phyloP scores from a whole-genome alignment of 75 land plant genomes.

The Picea sitchensis region DNA sequence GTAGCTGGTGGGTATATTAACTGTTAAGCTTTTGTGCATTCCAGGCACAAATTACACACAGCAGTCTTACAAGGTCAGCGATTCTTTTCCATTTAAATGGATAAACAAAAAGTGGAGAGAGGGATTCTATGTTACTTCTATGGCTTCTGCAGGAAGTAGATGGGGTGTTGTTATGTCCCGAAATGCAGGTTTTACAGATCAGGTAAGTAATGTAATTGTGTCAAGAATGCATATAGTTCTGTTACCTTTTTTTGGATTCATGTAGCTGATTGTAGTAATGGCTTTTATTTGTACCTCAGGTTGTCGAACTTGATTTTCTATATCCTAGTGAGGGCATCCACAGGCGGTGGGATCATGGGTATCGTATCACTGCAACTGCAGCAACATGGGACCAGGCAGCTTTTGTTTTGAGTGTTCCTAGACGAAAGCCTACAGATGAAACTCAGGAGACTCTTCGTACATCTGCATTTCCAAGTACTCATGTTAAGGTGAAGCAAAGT shows the following conservation, averaged over 20 bases:
- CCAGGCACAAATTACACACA: constrained; percentile 65
- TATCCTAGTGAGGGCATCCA: constrained; percentile 90
- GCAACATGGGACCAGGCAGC: constrained; percentile 84
- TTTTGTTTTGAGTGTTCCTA: constrained; percentile 70
- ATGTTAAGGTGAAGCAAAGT: constrained; percentile 48
- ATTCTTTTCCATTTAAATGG: constrained; percentile 71
- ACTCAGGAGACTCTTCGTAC: constrained; percentile 82
- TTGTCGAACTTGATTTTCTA: constrained; percentile 72
- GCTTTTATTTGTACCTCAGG: constrained; percentile 24
- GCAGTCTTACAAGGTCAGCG: constrained; percentile 79
- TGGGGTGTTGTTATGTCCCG: constrained; percentile 82
- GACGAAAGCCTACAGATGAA: constrained; percentile 59
- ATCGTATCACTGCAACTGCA: constrained; percentile 73
- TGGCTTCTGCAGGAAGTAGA: constrained; percentile 73
- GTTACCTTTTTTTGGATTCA: background rate
- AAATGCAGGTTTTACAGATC: constrained; percentile 64
- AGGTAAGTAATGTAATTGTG: constrained; percentile 26
- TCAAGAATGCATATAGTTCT: background rate
- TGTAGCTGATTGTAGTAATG: background rate
- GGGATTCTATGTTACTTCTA: constrained; percentile 67
- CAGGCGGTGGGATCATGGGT: constrained; percentile 77
- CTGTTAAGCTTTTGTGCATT: background rate
- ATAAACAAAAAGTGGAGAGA: constrained; percentile 73
- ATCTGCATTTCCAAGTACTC: constrained; percentile 76
- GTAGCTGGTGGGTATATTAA: background rate